Base-by-base conservation (phyloP, 1,139 yeast genomes). In the Yamadazyma dushanensis region DNA sequence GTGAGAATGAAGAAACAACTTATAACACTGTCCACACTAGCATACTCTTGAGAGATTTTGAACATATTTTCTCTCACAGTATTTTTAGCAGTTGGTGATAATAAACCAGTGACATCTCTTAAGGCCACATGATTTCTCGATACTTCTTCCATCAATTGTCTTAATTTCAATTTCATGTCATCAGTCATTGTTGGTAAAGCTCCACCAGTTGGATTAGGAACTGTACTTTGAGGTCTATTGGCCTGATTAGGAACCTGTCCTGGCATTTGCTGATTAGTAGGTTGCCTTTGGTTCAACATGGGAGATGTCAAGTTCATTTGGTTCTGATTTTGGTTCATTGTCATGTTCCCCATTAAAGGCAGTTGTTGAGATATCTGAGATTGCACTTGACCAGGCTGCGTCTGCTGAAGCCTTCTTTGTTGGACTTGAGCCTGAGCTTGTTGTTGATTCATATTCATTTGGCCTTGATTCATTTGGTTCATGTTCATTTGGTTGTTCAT, bases 1-100 rank as follows among this genome's bases (percentile, higher is more conserved):
- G 94, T 83, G 38, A 87, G 68, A 41, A 83, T 75, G 53, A 76
- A 87, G 50, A 85, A 86, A 53, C 85, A 80, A 29, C 94, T 88
- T 33, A 86, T 79, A 33, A 87, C 70, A 43, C 81, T 81, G 53
- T 87, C 95, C 16, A 84, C 84, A 46, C 81, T 74, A 31, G 80
- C 70, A 56, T 79, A 80, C 45, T 82, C 74, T 44, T 80, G 87
- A 23, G 80, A 73, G 35, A 82, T 74, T 34, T 70, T 64, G 37
- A 70, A 73, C 54, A 83, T 71, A 28, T 76, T 68, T 18, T 80
- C 79, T 34, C 78, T 69, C 16, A 86, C 85, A 31, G 71, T 68
- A 23, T 68, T 71, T 57, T 83, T 84, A 43, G 86, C 90, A 27
- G 77, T 80, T 16, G 73, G 77, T 0, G 82, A 63, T 39, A 86